phyloP scores from a whole-genome alignment of 257 asterid genomes.

The Cinchona pubescens region DNA sequence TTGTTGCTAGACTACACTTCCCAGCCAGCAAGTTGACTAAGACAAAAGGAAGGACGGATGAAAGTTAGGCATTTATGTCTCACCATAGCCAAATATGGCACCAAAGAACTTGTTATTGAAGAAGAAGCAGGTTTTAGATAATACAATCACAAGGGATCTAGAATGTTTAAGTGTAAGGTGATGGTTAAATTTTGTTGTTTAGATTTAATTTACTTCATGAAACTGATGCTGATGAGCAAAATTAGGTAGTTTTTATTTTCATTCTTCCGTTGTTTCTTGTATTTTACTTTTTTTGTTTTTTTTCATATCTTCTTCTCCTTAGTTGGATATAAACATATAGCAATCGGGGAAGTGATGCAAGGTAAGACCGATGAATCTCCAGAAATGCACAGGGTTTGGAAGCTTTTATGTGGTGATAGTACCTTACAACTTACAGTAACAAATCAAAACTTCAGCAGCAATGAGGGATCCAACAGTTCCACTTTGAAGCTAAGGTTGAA shows the following conservation, averaged over 20 bases:
- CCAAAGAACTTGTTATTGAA: neutral
- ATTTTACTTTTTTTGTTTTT: neutral
- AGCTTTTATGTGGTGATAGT: neutral
- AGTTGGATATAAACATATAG: neutral
- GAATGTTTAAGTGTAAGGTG: constrained; percentile 10
- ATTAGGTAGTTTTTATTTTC: constrained; percentile 2
- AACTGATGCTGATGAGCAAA: neutral
- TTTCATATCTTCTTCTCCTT: neutral
- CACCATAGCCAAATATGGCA: neutral
- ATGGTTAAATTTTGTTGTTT: neutral
- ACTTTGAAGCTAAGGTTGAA: neutral
- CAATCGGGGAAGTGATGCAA: neutral
- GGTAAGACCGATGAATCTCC: neutral
- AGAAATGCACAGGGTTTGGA: neutral
- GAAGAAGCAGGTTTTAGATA: constrained; percentile 8
- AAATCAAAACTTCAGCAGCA: neutral
- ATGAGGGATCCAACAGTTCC: neutral
- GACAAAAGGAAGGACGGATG: constrained; percentile 51
- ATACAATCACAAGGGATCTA: neutral
- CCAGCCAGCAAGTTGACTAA: constrained; percentile 73
- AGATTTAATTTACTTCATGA: neutral
- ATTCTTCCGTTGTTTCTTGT: neutral
- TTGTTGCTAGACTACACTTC: constrained; percentile 80
- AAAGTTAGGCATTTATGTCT: constrained; percentile 20
- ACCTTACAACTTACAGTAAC: neutral